phyloP scores from a whole-genome alignment of 768 basidiomycete species.

The Lanmaoa rubissima region DNA sequence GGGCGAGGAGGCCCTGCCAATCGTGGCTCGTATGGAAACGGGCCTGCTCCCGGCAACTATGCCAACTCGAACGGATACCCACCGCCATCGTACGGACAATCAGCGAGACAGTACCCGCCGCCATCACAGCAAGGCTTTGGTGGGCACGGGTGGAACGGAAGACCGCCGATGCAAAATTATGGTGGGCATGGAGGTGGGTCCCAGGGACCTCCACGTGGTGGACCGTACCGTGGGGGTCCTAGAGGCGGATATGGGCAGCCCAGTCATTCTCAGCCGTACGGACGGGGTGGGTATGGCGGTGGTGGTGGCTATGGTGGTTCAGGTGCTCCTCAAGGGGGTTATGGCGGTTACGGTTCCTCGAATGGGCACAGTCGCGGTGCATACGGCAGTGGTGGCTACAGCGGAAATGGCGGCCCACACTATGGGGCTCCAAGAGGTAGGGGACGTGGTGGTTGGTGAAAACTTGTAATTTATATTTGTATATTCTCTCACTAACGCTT shows the following conservation, averaged over 20 bases:
- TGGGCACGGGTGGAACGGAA: conserved; percentile 32
- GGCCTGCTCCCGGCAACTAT: conserved; percentile 6
- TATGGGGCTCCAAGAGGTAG: conserved; percentile 41
- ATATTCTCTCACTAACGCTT: conserved; percentile 18
- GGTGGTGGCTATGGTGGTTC: conserved; percentile 12
- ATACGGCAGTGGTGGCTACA: conserved; percentile 33
- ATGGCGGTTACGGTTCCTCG: conserved; percentile 34
- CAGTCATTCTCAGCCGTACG: conserved; percentile 20
- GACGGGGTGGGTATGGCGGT: conserved; percentile 28
- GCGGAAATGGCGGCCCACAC: conserved; percentile 4
- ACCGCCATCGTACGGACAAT: conserved; percentile 18
- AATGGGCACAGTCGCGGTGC: conserved; percentile 38
- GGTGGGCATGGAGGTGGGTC: conserved; percentile 32
- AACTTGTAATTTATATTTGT: conserved; percentile 33
- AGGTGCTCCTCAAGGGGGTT: conserved; percentile 24
- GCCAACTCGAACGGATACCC: conserved; percentile 19
- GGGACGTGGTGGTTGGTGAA: conserved; percentile 48
- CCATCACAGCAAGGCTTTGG: conserved; percentile 29
- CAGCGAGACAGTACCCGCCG: conserved; percentile 16
- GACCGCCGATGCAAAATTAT: conserved; percentile 32
- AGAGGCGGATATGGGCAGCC: conserved; percentile 28
- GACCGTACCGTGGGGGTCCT: conserved; percentile 24
- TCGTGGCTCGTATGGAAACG: conserved; percentile 25
- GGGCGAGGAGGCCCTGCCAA: conserved; percentile 31
- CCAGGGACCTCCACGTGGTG: conserved; percentile 26